Evolutionary conservation across 2,329 filamentous ascomycete genomes (phyloP).

Genomic region (Botrytis porri): DNA sequence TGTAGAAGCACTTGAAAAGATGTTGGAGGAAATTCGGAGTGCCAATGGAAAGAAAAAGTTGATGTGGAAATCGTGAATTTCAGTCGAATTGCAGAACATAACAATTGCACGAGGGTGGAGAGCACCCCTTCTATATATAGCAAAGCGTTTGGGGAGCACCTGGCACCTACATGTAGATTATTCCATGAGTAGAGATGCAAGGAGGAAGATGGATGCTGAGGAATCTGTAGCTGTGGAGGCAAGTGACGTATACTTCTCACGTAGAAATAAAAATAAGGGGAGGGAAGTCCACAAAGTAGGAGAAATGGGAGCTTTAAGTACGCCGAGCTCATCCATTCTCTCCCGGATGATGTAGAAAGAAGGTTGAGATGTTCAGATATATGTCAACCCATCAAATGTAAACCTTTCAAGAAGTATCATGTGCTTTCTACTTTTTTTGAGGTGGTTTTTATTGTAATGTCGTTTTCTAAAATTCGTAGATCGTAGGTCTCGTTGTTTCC

Average conservation of each 20-base stretch:
- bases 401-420: neutral
- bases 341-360: neutral
- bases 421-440: neutral
- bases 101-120: neutral
- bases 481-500: neutral
- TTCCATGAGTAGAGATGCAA: neutral
- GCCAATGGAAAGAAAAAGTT: conserved; percentile 31
- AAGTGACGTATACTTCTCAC: neutral
- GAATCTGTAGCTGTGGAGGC: neutral
- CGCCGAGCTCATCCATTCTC: neutral
- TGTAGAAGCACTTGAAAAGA: conserved; percentile 37
- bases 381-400: neutral
- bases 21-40: conserved; percentile 36
- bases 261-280: neutral
- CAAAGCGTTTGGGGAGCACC: neutral
- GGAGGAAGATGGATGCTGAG: neutral
- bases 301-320: neutral
- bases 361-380: neutral
- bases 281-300: neutral
- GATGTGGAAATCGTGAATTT: conserved; percentile 20
- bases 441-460: neutral
- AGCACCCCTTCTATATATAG: neutral
- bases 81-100: neutral
- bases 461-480: neutral
- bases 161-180: neutral